phyloP scores from a whole-genome alignment of 2,329 filamentous ascomycete species.

The Aaosphaeria arxii region DNA sequence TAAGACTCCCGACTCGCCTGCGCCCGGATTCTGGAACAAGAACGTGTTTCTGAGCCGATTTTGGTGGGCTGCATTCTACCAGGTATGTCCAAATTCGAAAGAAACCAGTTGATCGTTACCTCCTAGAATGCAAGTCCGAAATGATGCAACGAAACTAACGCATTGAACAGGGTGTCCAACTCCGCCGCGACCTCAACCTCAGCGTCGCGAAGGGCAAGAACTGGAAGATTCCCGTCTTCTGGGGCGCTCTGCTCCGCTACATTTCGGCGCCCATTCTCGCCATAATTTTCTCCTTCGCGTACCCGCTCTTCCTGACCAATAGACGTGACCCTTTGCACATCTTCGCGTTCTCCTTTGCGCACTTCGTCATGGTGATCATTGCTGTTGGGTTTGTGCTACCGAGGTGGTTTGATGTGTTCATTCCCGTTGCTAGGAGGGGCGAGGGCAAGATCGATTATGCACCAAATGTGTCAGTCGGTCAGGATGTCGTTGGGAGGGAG shows the following conservation, averaged over 20 bases:
- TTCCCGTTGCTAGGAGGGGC: background rate
- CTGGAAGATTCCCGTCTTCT: constrained; percentile 51
- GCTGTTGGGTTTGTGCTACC: constrained; percentile 47
- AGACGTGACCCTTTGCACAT: constrained; percentile 4
- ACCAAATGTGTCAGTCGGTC: background rate
- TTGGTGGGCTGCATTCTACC: constrained; percentile 27
- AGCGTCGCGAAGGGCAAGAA: constrained; percentile 51
- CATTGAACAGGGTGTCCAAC: constrained; percentile 48
- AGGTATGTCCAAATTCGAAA: background rate
- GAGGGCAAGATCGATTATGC: background rate
- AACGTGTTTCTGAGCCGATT: constrained; percentile 38
- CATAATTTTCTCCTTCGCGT: constrained; percentile 5
- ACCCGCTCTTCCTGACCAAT: constrained; percentile 1
- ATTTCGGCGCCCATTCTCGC: constrained; percentile 3
- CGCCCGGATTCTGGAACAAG: constrained; percentile 40
- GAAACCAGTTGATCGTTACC: no score
- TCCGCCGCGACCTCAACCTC: constrained; percentile 52
- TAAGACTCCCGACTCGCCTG: constrained; percentile 40
- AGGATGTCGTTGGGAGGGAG: background rate
- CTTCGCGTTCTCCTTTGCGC: constrained; percentile 20
- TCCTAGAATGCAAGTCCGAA: no score
- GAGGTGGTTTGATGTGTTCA: constrained; percentile 37
- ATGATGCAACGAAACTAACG: background rate
- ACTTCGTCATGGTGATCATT: constrained; percentile 46
- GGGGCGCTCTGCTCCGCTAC: constrained; percentile 28